Conservation (phyloP, 352 stramenopile species). For the Phytopythium oedochilum region DNA sequence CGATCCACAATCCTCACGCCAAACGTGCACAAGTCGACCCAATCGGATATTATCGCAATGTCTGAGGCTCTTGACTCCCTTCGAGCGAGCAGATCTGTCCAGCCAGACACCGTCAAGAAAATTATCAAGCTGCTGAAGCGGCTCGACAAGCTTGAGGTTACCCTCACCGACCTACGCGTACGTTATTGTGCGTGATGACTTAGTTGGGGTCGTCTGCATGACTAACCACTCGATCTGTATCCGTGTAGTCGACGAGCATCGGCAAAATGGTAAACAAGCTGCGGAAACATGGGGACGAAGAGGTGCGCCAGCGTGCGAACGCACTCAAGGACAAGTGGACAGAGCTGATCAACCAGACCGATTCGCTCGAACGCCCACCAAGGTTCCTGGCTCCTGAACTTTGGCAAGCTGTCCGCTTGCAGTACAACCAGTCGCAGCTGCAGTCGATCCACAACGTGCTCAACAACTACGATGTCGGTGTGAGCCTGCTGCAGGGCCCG, state of each 20-base stretch:
- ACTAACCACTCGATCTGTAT: background rate
- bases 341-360: conserved; percentile 60
- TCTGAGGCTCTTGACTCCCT: conserved; percentile 59
- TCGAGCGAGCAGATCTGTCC: conserved; percentile 18
- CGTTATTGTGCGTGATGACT: conserved; percentile 6
- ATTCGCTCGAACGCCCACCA: conserved; percentile 47
- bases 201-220: no score
- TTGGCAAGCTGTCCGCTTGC: conserved; percentile 67
- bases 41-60: conserved; percentile 68
- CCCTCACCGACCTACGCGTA: conserved; percentile 76
- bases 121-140: conserved; percentile 63
- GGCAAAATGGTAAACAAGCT: conserved; percentile 84
- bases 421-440: conserved; percentile 86
- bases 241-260: conserved; percentile 69
- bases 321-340: conserved; percentile 81
- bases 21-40: conserved; percentile 73
- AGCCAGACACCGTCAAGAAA: conserved; percentile 20
- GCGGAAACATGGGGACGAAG: conserved; percentile 63
- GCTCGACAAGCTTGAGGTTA: conserved; percentile 67
- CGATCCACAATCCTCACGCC: conserved; percentile 75
- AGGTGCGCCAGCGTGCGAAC: conserved; percentile 37
- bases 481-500: conserved; percentile 92
- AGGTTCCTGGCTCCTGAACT: conserved; percentile 55
- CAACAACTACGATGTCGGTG: conserved; percentile 82
- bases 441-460: conserved; percentile 85